These are phyloP conservation scores for Leccinum variabile DNA, from an alignment of 1,284 basidiomycete genomes.

Conservation along the genomic window DNA sequence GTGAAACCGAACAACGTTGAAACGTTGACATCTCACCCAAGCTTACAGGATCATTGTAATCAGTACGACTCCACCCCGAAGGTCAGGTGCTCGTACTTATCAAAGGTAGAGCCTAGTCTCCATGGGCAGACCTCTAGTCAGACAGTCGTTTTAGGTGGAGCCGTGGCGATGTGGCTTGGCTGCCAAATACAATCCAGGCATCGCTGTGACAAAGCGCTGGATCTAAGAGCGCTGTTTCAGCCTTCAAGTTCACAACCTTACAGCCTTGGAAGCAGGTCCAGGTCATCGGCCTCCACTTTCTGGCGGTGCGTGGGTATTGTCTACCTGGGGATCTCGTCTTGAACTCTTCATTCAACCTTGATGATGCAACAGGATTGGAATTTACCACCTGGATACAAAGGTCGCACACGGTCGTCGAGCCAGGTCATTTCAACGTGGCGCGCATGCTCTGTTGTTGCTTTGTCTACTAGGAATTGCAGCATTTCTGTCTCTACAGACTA, in stretches of 20 bases:
- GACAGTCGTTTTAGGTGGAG: not conserved
- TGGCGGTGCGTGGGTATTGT: not conserved
- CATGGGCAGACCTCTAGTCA: too few relatives aligned
- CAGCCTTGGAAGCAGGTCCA: not conserved
- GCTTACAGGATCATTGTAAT: not conserved
- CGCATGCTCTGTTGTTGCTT: not conserved
- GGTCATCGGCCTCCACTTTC: not conserved
- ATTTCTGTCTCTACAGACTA: not conserved
- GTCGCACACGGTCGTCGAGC: not conserved
- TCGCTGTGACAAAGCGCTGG: not conserved
- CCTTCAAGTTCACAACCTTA: not conserved
- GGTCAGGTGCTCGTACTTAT: too few relatives aligned
- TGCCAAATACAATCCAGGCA: too few relatives aligned
- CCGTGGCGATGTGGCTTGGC: not conserved
- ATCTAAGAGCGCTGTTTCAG: not conserved
- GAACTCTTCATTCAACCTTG: not conserved
- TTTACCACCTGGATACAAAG: not conserved
- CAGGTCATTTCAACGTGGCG: not conserved
- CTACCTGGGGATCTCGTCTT: not conserved
- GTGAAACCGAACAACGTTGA: not conserved
- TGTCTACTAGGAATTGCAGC: not conserved
- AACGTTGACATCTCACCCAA: not conserved
- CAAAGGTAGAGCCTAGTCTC: too few relatives aligned
- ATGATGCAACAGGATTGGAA: not conserved
- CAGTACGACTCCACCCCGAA: not conserved